These are phyloP conservation scores for Backusella tarrabulga DNA, from an alignment of 192 early-diverging fungal genomes.

Conservation along the genomic window DNA sequence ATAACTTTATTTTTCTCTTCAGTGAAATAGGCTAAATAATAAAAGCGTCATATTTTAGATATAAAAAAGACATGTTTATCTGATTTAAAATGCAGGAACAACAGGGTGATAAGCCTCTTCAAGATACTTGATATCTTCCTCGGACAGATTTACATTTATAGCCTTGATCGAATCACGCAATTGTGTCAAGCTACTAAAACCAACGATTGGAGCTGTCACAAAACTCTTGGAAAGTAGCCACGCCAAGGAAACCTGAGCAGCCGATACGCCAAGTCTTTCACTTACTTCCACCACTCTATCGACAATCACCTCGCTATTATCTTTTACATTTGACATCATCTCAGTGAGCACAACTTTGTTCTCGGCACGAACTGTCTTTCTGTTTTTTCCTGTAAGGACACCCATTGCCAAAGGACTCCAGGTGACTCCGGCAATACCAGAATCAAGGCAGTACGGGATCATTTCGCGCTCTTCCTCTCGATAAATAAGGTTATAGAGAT, in stretches of 20 bases:
- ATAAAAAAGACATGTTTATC: not conserved
- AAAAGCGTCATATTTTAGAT: not conserved
- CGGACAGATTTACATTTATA: conserved; percentile 17
- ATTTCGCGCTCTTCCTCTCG: conserved; percentile 44
- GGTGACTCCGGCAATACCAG: conserved; percentile 25
- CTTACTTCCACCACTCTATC: conserved; percentile 26
- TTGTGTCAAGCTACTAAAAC: conserved; percentile 20
- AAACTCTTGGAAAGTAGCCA: conserved; percentile 22
- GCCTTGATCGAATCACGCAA: conserved; percentile 24
- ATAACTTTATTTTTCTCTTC: not conserved
- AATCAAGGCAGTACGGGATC: conserved; percentile 33
- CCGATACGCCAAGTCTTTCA: conserved; percentile 14
- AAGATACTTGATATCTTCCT: conserved; percentile 22
- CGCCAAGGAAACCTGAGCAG: conserved; percentile 26
- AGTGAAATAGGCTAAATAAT: not conserved
- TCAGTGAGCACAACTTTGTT: not conserved
- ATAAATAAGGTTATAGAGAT: conserved; percentile 39
- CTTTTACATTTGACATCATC: not conserved
- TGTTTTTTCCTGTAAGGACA: conserved; percentile 19
- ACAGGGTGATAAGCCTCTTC: conserved; percentile 11
- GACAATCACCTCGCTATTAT: conserved; percentile 10
- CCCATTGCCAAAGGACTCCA: conserved; percentile 37
- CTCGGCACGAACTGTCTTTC: conserved; percentile 11
- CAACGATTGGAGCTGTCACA: conserved; percentile 27
- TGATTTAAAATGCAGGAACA: not conserved